Base-by-base conservation (phyloP, 352 stramenopile species). In the Pythium grandisporangium region DNA sequence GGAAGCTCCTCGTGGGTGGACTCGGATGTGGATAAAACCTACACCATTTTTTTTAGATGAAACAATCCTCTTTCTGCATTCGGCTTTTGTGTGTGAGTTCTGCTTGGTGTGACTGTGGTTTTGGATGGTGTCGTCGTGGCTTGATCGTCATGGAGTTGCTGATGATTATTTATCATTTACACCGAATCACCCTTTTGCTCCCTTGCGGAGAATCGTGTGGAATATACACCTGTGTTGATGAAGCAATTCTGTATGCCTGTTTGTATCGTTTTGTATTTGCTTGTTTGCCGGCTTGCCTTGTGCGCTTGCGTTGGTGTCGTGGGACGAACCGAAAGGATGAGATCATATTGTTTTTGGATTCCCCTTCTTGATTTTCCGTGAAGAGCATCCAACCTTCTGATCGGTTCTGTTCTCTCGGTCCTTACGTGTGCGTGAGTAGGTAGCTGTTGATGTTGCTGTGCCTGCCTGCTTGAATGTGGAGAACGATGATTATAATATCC, bases 181-280 rank as follows among this genome's bases (percentile, higher is more conserved):
- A 55, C 60, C 62, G 72, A 83, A 46, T 83, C 72, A 85, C 75
- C 78, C 75, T 81, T 90, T 88, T 84, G 64, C 55, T 81, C 69
- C 65, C 63, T 67, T 45, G 44, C 48, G 68, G 70, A 74, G 61
- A 81, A 88, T 65, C 42, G 22, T 91, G 77, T 91, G 61, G 77
- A 91, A 66, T 13, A 53, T 77, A 91, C 77, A 91, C 77, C 77
- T 91, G 77, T 91, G 77, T 91, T 91, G 84, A 84, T 91, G 77
- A 91, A 74, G 74, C 67, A 73, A 78, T 53, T 41, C 26, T 38
- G 20, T 22, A 37, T 51, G 38, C 42, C 4, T 61, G 6, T 58
- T 7, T 55, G 17, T 51, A 22, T 69, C 33, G n/a, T n/a, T n/a
- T n/a, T n/a, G n/a, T n/a, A n/a, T n/a, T n/a, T n/a, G n/a, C n/a